phyloP scores from a whole-genome alignment of 345 rosid genomes.

The Hevea brasiliensis region DNA sequence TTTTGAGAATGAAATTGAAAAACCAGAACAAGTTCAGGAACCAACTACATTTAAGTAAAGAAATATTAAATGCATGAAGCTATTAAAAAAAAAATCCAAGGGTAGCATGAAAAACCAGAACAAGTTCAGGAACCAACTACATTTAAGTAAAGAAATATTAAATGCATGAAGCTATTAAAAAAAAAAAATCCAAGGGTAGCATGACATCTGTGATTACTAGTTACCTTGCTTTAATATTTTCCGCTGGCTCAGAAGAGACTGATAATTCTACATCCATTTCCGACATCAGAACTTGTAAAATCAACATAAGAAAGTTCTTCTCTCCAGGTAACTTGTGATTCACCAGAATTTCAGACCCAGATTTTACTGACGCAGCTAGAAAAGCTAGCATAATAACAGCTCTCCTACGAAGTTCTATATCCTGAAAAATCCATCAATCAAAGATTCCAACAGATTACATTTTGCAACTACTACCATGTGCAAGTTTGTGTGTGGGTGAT shows the following conservation, averaged over 20 bases:
- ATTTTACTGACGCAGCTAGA: slow-evolving; percentile 69
- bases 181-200: background rate
- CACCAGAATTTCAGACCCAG: slow-evolving; percentile 67
- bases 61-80: background rate
- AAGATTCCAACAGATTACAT: slow-evolving; percentile 7
- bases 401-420: slow-evolving; percentile 63
- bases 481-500: background rate
- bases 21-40: background rate
- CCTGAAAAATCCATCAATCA: slow-evolving; percentile 49
- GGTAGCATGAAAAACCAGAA: background rate
- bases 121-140: background rate
- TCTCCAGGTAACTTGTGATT: slow-evolving; percentile 49
- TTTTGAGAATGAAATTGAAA: background rate
- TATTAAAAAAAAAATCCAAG: background rate
- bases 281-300: slow-evolving; percentile 63
- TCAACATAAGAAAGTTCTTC: slow-evolving; percentile 59
- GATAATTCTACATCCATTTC: slow-evolving; percentile 61
- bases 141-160: background rate
- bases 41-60: background rate
- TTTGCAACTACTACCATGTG: background rate
- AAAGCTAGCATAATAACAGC: slow-evolving; percentile 63
- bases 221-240: slow-evolving; percentile 66
- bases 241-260: slow-evolving; percentile 34
- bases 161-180: background rate
- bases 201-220: background rate